Percentiles rank a stretch among this genome's conserved stretches.
These are phyloP conservation scores for Trichoderma cornu-damae DNA, from an alignment of 2,329 filamentous ascomycete species.

Conservation along the genomic window DNA sequence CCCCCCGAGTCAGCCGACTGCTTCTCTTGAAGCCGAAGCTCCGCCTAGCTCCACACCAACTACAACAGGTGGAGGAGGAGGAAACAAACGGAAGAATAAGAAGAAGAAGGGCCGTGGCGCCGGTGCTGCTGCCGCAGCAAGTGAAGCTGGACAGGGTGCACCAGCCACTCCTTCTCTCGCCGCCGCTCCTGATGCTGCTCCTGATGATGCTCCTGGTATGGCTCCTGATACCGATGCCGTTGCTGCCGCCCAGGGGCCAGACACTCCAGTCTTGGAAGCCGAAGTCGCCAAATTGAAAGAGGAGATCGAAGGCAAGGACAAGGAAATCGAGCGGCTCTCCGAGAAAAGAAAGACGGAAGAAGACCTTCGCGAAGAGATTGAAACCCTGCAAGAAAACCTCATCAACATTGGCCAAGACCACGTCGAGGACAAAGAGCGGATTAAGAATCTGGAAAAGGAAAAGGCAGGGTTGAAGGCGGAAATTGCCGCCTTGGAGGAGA, in stretches of 20 bases:
- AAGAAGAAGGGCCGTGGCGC: slow-evolving; percentile 78
- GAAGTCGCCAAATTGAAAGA: slow-evolving; percentile 49
- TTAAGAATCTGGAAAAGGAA: slow-evolving; percentile 64
- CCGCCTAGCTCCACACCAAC: slow-evolving; percentile 19
- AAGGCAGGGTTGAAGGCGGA: slow-evolving; percentile 58
- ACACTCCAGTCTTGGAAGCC: slow-evolving; percentile 40
- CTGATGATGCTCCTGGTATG: slow-evolving; percentile 24
- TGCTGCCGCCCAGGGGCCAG: slow-evolving; percentile 23
- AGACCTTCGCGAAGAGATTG: slow-evolving; percentile 77
- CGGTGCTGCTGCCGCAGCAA: slow-evolving; percentile 28
- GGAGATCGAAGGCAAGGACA: slow-evolving; percentile 60
- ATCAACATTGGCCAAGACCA: slow-evolving; percentile 75
- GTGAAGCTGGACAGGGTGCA: slow-evolving; percentile 22
- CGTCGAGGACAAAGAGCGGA: slow-evolving; percentile 73
- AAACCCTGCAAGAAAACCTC: slow-evolving; percentile 74
- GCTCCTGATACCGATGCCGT: slow-evolving; percentile 22
- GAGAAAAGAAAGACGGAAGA: slow-evolving; percentile 71
- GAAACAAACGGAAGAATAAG: slow-evolving; percentile 64
- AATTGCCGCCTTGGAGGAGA: slow-evolving; percentile 64
- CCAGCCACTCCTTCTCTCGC: slow-evolving; percentile 24
- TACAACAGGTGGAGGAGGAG: slow-evolving; percentile 15
- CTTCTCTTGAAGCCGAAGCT: slow-evolving; percentile 18
- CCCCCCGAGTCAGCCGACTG: slow-evolving; percentile 25
- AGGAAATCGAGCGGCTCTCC: slow-evolving; percentile 65
- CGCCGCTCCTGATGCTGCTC: slow-evolving; percentile 20